Evolutionary conservation across 768 basidiomycete genomes (phyloP), one percentile per base, ranked within the genome.

Genomic region (Tephrocybe sp.): DNA sequence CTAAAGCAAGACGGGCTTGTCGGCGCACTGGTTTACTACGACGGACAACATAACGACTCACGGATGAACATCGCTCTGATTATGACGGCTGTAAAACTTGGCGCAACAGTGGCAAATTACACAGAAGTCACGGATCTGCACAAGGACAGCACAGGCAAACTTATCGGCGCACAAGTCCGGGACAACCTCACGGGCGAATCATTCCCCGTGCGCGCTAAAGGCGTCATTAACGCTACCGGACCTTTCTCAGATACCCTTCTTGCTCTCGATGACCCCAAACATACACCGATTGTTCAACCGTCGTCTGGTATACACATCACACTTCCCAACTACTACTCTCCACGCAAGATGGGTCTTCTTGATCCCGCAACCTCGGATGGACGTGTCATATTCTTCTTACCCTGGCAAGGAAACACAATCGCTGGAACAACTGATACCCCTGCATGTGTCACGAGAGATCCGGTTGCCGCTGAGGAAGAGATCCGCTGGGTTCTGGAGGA

Each of bases 1-100:
- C 78, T 99, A 54, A 98, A 98, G 68, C 76, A 76, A 30, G 86
- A 97, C 5, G 93, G 93, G 3, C 78, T 98, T 10, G 92, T 94
- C 30, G 95, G 95, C 16, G 95, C 93, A 12, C 75, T 99, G 48
- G 96, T 99, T 13, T 98, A 98, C 70, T 97, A 99, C 59, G 96
- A 99, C 62, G 95, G 95, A 48, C 96, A 98, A 71, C 96, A 99
- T 70, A 99, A 99, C 62, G 97, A 99, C 61, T 88, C 96, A 1
- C 83, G 96, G 12, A 99, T 98, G 97, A 99, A 99, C 73, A 81
- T 96, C 48, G 92, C 96, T 0, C 76, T 99, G 30, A 80, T 96
- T 61, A 84, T 98, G 83, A 97, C 88, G 14, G 97, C 96, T 4
- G 91, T 98, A 39, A 89, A 92, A 62, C 82, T 89, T 46, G 95